Percentiles rank a stretch among this genome's conserved stretches.
phyloP scores from a whole-genome alignment of 768 basidiomycete genomes.

The Agaricus blazei region DNA sequence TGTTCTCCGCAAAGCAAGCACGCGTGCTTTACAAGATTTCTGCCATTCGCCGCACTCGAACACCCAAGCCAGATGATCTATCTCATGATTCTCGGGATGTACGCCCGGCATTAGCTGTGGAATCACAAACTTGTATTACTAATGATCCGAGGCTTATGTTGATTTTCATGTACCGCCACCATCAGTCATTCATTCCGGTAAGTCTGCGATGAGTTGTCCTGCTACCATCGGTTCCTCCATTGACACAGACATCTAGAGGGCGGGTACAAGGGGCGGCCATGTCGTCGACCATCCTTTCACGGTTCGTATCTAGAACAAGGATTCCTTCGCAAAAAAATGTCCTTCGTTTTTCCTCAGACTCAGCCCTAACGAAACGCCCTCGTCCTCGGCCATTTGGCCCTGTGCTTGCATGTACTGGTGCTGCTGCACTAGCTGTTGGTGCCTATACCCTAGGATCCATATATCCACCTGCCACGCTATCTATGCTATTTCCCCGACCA shows the following conservation, averaged over 20 bases:
- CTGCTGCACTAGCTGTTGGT: neutral
- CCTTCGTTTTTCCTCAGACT: conserved; percentile 3
- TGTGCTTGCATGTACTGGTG: neutral
- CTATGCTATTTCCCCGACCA: conserved; percentile 69
- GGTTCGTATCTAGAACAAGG: conserved; percentile 1
- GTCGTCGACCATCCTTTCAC: conserved; percentile 1
- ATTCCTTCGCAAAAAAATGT: neutral
- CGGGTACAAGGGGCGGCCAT: neutral
- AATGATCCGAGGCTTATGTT: too few relatives aligned
- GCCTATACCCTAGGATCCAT: conserved; percentile 49
- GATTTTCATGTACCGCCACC: too few relatives aligned
- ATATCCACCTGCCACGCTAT: conserved; percentile 62
- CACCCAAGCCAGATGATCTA: too few relatives aligned
- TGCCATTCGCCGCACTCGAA: too few relatives aligned
- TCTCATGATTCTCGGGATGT: too few relatives aligned
- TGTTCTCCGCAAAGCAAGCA: too few relatives aligned
- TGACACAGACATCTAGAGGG: neutral
- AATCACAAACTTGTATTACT: too few relatives aligned
- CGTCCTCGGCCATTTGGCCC: neutral
- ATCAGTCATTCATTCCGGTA: too few relatives aligned
- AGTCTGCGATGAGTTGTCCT: too few relatives aligned
- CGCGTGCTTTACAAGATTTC: too few relatives aligned
- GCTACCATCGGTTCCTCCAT: neutral
- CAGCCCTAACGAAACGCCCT: neutral
- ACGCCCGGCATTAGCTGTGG: too few relatives aligned